Percentiles rank a stretch among this genome's conserved stretches.
Conservation (phyloP, 305 asterid genomes). For the Ruellia speciosa region DNA sequence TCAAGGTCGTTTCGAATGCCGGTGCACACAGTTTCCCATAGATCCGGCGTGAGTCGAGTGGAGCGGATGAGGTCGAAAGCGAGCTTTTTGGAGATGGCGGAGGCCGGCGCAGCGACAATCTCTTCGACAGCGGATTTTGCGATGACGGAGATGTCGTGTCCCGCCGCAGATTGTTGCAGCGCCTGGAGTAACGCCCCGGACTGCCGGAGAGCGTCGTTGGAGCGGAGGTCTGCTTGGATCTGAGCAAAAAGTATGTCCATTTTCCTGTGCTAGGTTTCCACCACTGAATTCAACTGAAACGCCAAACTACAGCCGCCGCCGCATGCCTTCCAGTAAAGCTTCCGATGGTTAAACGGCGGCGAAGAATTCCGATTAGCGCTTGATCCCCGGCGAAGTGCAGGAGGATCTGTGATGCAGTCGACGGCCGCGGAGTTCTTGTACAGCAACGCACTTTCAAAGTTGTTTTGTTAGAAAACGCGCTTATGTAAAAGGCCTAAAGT, state of each 20-base stretch:
- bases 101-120: slow-evolving; percentile 92
- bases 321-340: slow-evolving; percentile 3
- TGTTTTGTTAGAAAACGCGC: no score
- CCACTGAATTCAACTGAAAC: slow-evolving; percentile 12
- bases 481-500: no score
- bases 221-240: slow-evolving; percentile 97
- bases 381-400: no score
- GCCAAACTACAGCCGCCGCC: slow-evolving; percentile 2
- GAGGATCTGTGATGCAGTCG: no score
- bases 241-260: slow-evolving; percentile 90
- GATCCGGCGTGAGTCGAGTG: slow-evolving; percentile 79
- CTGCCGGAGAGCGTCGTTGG: slow-evolving; percentile 92
- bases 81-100: slow-evolving; percentile 83
- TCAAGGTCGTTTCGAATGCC: slow-evolving; percentile 81
- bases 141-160: slow-evolving; percentile 72
- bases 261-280: not conserved
- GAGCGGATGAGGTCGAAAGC: slow-evolving; percentile 90
- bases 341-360: not conserved
- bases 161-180: slow-evolving; percentile 93
- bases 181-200: slow-evolving; percentile 83
- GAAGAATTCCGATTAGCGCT: not conserved
- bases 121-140: slow-evolving; percentile 96
- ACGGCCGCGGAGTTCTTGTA: no score
- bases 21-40: slow-evolving; percentile 73
- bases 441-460: no score